Conservation (phyloP, 2,329 filamentous ascomycete genomes). For the Aspergillus pseudotamarii region DNA sequence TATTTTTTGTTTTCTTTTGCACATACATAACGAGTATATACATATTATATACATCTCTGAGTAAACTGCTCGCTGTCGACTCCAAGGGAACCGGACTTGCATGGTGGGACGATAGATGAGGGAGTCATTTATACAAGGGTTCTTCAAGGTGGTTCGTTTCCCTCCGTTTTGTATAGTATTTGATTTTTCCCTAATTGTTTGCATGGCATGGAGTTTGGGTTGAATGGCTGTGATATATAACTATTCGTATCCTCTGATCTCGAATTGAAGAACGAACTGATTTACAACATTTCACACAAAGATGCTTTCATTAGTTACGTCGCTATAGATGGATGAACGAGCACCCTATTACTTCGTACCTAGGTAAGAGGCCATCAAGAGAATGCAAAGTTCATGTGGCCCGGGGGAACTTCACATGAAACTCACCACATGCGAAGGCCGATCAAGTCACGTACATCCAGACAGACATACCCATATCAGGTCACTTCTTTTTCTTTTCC, state of each 20-base stretch:
- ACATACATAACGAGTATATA: not conserved
- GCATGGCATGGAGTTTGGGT: conserved; percentile 21
- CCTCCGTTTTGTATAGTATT: conserved; percentile 15
- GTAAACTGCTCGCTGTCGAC: not conserved
- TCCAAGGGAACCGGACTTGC: not conserved
- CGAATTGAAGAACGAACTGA: not conserved
- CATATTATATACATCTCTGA: not conserved
- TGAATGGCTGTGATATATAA: conserved; percentile 3
- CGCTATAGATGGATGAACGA: not conserved
- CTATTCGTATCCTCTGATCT: not conserved
- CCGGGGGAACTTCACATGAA: conserved; percentile 6
- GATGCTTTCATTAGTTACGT: not conserved
- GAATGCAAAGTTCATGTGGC: not conserved
- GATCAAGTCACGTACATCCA: not conserved
- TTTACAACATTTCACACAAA: not conserved
- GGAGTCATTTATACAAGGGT: not conserved
- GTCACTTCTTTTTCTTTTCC: not conserved
- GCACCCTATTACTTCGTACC: not conserved
- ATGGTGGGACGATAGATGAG: not conserved
- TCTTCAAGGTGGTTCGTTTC: not conserved
- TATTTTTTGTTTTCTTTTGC: conserved; percentile 1
- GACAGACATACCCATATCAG: not conserved
- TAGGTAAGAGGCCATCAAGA: not conserved
- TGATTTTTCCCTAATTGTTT: conserved; percentile 5
- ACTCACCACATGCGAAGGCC: not conserved